Percentiles rank a stretch among this genome's conserved stretches.
Conservation (phyloP, 2,329 filamentous ascomycete species). For the Diaporthe vaccinii region DNA sequence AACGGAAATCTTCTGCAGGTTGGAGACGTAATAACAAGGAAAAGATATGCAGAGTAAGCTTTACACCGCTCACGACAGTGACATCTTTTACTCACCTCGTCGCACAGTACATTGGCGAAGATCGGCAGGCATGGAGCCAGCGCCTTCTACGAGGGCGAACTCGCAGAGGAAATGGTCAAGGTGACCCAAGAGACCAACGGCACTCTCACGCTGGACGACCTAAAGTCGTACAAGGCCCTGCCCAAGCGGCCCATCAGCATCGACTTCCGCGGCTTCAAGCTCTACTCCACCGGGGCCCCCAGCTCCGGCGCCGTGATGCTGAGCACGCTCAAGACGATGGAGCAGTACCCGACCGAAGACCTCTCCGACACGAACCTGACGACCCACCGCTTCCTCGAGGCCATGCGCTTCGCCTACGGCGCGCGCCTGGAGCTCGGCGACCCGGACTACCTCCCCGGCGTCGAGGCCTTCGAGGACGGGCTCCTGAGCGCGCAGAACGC, state of each 20-base stretch:
- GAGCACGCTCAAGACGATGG: slow-evolving; percentile 84
- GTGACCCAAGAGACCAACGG: slow-evolving; percentile 79
- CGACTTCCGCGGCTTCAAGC: slow-evolving; percentile 77
- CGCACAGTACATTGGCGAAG: slow-evolving; percentile 73
- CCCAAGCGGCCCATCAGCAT: slow-evolving; percentile 72
- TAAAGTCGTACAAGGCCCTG: slow-evolving; percentile 78
- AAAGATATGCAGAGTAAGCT: slow-evolving; percentile 76
- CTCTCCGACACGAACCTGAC: slow-evolving; percentile 72
- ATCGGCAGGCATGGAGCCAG: slow-evolving; percentile 77
- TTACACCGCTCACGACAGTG: accelerated
- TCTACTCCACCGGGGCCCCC: slow-evolving; percentile 80
- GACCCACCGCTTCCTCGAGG: slow-evolving; percentile 87
- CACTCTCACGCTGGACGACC: slow-evolving; percentile 86
- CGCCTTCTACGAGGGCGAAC: slow-evolving; percentile 53
- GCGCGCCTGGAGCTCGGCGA: slow-evolving; percentile 85
- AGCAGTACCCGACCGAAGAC: slow-evolving; percentile 76
- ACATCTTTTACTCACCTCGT: neutral
- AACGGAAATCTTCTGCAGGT: slow-evolving; percentile 77
- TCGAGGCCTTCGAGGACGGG: slow-evolving; percentile 72
- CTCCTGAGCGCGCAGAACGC: slow-evolving; percentile 77
- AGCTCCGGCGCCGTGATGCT: slow-evolving; percentile 83
- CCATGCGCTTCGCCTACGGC: slow-evolving; percentile 90
- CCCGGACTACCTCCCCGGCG: slow-evolving; percentile 77
- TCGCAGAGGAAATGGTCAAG: slow-evolving; percentile 79
- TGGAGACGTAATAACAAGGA: slow-evolving; percentile 84